Base-by-base conservation (phyloP, 2,329 filamentous ascomycete genomes). In the Atkinsonella hypoxylon region DNA sequence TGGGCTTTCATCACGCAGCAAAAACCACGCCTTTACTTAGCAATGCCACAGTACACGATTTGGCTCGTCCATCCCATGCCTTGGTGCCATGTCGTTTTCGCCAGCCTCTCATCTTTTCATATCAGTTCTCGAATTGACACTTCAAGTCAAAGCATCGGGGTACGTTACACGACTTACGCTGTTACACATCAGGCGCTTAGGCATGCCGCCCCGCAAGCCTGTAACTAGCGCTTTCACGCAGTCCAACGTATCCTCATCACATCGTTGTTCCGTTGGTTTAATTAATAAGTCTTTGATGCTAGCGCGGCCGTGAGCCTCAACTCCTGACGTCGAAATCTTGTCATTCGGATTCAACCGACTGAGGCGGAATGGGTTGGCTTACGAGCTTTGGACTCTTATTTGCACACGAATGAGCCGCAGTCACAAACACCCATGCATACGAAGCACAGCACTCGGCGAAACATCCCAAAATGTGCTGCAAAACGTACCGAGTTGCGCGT, bases 241-340 rank as follows among this genome's bases (percentile, higher is more conserved):
- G 9, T 34, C 47, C 51, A 44, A 52, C 51, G 47, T 52, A 47
- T 45, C 51, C 47, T 41, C 51, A 30, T 47, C 44, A 43, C 38
- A 50, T 31, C 36, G 34, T 26, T 26, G 26, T 26, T 26, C 26
- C 48, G 47, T 46, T 44, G 47, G 44, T 44, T 31, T 40, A 32
- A 30, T 17, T 18, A 26, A 26, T 26, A 5, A 26, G 26, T 26
- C 26, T 26, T 26, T 26, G 26, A 26, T 4, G 30, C 22, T 42
- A n/a, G 31, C 34, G 15, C 20, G 20, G 17, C 22, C 31, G 20
- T 41, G 34, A 46, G 45, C 31, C 26, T 41, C 22, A 41, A 41
- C 39, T 15, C 15, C 15, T 36, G 12, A 1, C 9, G 34, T 36
- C 34, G 8, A 36, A 12, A 15, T 36, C 34, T 12, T 12, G 11